Evolutionary conservation across 2,329 filamentous ascomycete species (phyloP).

Genomic region (Pseudocercospora eumusae): DNA sequence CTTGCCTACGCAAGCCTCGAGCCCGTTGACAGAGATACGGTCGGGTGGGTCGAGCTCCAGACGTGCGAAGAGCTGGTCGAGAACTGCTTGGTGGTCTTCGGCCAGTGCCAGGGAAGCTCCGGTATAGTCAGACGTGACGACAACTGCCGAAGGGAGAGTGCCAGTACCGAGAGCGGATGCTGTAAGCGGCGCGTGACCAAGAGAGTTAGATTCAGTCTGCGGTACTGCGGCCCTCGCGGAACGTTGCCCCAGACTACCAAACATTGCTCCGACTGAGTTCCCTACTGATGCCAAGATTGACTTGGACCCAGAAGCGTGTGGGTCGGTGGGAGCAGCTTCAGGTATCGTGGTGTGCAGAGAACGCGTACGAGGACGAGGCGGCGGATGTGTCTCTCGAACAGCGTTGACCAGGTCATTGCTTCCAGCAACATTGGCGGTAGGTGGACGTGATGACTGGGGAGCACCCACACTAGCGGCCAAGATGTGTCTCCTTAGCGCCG

Average conservation of each 20-base stretch:
- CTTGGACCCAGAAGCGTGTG: neutral
- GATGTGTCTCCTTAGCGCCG: neutral
- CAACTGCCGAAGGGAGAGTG: neutral
- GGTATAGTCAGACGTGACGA: neutral
- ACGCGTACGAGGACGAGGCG: neutral
- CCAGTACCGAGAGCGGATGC: neutral
- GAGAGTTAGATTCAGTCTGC: neutral
- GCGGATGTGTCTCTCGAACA: neutral
- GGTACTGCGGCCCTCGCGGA: neutral
- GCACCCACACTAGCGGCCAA: neutral
- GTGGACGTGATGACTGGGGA: neutral
- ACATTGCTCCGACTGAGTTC: neutral
- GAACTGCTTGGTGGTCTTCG: neutral
- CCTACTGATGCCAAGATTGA: neutral
- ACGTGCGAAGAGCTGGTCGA: neutral
- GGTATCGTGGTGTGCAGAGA: neutral
- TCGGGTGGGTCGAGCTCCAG: neutral
- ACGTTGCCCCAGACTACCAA: neutral
- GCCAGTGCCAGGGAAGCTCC: neutral
- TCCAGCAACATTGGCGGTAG: neutral
- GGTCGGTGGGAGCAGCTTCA: neutral
- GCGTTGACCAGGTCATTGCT: too few relatives aligned
- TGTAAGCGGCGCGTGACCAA: neutral
- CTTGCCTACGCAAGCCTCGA: neutral
- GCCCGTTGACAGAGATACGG: neutral